Evolutionary conservation across 495 filamentous ascomycete species (phyloP).

Genomic region (Penicillium nucicola): DNA sequence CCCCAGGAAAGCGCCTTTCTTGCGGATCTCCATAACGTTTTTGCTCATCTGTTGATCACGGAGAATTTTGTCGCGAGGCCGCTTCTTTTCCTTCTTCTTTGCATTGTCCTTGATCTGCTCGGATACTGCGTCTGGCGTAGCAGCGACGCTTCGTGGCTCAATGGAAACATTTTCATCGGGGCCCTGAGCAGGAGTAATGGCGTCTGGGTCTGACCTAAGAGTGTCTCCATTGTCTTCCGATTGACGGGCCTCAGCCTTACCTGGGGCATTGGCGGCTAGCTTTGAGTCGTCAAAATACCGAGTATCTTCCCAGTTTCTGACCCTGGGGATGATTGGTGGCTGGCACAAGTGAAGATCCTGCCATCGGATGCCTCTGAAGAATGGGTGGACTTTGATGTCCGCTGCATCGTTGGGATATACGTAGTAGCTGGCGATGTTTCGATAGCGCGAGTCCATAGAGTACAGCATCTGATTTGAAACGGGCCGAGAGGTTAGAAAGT

Average conservation of each 20-base stretch:
- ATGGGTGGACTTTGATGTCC: slow-evolving; percentile 74
- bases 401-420: slow-evolving; percentile 78
- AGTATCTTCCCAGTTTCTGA: slow-evolving; percentile 72
- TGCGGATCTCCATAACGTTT: slow-evolving; percentile 72
- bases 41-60: slow-evolving; percentile 62
- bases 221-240: slow-evolving; percentile 11
- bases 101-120: slow-evolving; percentile 18
- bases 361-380: slow-evolving; percentile 69
- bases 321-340: slow-evolving; percentile 75
- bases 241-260: slow-evolving; percentile 26
- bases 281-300: slow-evolving; percentile 86
- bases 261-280: slow-evolving; percentile 52
- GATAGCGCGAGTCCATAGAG: slow-evolving; percentile 28
- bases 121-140: background rate
- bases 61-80: slow-evolving; percentile 76
- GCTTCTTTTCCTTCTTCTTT: slow-evolving; percentile 56
- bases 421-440: slow-evolving; percentile 47
- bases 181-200: slow-evolving; percentile 12
- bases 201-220: slow-evolving; percentile 6
- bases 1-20: slow-evolving; percentile 79
- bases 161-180: background rate
- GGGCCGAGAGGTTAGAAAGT: slow-evolving; percentile 39
- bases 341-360: slow-evolving; percentile 59
- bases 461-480: slow-evolving; percentile 31
- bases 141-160: background rate